Percentiles rank a stretch among this genome's conserved stretches.
These are phyloP conservation scores for Fonsecaea pugnacius DNA, from an alignment of 2,329 filamentous ascomycete species.

Conservation along the genomic window DNA sequence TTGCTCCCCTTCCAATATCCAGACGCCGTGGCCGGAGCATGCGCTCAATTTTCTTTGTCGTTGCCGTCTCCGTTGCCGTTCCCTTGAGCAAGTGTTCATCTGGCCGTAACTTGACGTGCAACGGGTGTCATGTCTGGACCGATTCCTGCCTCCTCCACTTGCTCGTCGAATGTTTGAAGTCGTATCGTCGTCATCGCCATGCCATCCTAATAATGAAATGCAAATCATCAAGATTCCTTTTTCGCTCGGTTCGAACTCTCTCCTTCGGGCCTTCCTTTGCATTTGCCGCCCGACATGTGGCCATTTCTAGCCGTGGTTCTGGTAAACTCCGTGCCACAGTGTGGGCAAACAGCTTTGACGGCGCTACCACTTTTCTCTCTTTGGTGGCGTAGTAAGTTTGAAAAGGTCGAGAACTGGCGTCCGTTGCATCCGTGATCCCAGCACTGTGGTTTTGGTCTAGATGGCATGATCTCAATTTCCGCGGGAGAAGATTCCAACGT, in stretches of 20 bases:
- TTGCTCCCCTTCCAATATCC: background rate
- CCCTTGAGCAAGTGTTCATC: slow-evolving; percentile 3
- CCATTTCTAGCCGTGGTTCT: slow-evolving; percentile 86
- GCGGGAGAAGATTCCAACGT: slow-evolving; percentile 33
- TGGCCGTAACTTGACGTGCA: background rate
- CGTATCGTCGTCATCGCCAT: slow-evolving; percentile 23
- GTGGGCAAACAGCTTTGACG: slow-evolving; percentile 83
- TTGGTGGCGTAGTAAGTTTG: slow-evolving; percentile 89
- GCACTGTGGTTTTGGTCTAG: slow-evolving; percentile 88
- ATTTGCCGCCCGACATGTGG: slow-evolving; percentile 85
- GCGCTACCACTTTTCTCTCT: slow-evolving; percentile 92
- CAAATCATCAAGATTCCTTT: slow-evolving; percentile 14
- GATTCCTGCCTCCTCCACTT: slow-evolving; percentile 3
- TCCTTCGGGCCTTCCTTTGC: slow-evolving; percentile 63
- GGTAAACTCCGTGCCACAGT: slow-evolving; percentile 92
- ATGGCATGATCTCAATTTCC: slow-evolving; percentile 34
- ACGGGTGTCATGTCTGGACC: background rate
- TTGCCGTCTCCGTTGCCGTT: background rate
- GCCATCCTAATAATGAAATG: background rate
- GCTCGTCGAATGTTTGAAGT: slow-evolving; percentile 14
- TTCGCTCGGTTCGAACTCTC: slow-evolving; percentile 22
- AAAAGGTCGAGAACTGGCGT: slow-evolving; percentile 93
- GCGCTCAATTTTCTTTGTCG: background rate
- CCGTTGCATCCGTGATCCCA: slow-evolving; percentile 98
- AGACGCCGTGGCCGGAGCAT: slow-evolving; percentile 1